phyloP scores from a whole-genome alignment of 108 stramenopile species.

The Skeletonema costatum region DNA sequence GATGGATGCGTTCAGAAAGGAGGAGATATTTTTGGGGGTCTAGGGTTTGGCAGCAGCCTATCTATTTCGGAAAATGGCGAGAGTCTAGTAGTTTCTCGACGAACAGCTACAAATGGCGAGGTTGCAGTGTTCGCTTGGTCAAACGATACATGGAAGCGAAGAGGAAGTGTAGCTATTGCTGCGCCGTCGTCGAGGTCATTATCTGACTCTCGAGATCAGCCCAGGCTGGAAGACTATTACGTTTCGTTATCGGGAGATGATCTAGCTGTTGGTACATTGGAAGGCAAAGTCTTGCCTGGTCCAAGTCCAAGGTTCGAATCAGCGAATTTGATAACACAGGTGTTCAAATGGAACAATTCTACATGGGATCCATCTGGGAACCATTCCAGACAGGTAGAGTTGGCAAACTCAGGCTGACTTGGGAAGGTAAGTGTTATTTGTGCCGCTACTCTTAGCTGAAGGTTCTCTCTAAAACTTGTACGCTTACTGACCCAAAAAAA shows the following conservation, averaged over 20 bases:
- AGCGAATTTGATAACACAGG: background rate
- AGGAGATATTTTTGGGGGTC: background rate
- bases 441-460: too few relatives aligned
- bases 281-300: background rate
- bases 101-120: too few relatives aligned
- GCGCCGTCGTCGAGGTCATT: background rate
- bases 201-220: background rate
- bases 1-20: constrained; percentile 8
- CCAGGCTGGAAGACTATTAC: background rate
- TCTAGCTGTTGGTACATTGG: background rate
- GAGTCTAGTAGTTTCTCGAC: background rate
- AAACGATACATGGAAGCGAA: background rate
- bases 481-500: too few relatives aligned
- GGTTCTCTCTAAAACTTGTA: too few relatives aligned
- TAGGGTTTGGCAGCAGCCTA: background rate
- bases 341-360: background rate
- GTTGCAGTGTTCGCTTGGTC: background rate
- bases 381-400: background rate
- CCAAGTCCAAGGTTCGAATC: background rate
- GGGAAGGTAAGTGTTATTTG: too few relatives aligned
- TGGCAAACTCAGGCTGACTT: background rate
- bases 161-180: background rate
- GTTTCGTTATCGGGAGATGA: background rate
- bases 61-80: background rate
- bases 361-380: background rate